Evolutionary conservation across 192 early-diverging fungal genomes (phyloP), one percentile per base, ranked within the genome.

Genomic region (Anaeromyces robustus): DNA sequence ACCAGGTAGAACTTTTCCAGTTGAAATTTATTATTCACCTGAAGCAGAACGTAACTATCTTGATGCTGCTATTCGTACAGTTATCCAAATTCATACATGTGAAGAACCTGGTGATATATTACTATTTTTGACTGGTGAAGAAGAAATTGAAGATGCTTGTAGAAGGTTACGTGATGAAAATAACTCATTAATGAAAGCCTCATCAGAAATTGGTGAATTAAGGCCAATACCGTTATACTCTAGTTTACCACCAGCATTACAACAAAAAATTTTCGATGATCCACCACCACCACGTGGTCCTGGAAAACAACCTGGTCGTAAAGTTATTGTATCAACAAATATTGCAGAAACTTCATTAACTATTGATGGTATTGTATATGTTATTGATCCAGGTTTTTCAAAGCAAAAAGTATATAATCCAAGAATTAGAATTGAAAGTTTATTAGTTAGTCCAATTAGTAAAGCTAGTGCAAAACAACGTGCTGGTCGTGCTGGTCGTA

Each of bases 391-490:
- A 77, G 98, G 97, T 14, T 98, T 99, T 82, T 92, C 96, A n/a
- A 99, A 99, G 83, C 97, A 98, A 86, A 98, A 98, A 86, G 96
- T 98, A 30, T 99, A 97, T 86, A 96, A 99, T 85, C 97, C 98
- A 32, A 93, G 97, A 79, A 94, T 97, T 79, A 91, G 96, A 79
- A 96, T 98, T 77, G 98, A 98, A 85, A 95, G 94, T 29, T 89
- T 99, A 79, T 86, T 98, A 80, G 96, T 98, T 19, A 94, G 92
- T 30, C 97, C 98, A 14, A 98, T 98, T 80, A 95, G 93, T 80
- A 94, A 94, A 80, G 97, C 98, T 1, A 95, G 94, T 12, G 97
- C 96, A 3, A 94, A 97, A 88, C 98, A 99, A 85, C 92, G 97
- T 30, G 93, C 96, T 29, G 98, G 98, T 80, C 94, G 98, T 91